Evolutionary conservation across 305 asterid genomes (phyloP).

Genomic region (Rubia occidens): DNA sequence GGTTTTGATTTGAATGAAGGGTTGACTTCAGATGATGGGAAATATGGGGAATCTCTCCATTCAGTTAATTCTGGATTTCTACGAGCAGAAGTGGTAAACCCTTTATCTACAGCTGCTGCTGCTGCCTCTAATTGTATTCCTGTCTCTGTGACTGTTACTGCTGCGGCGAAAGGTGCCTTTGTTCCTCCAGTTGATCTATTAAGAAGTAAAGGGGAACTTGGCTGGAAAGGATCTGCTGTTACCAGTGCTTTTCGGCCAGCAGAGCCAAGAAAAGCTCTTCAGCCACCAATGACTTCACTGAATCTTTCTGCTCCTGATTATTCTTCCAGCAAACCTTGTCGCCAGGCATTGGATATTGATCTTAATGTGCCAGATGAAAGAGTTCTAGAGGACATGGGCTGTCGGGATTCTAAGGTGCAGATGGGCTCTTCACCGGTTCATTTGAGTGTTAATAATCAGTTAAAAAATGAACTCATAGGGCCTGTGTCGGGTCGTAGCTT

Average conservation of each 20-base stretch:
- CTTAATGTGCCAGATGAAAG: conserved; percentile 78
- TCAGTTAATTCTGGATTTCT: conserved; percentile 23
- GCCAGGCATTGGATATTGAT: conserved; percentile 58
- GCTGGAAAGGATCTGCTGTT: conserved; percentile 96
- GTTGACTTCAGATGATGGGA: conserved; percentile 58
- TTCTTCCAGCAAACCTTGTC: conserved; percentile 38
- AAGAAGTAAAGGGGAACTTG: conserved; percentile 63
- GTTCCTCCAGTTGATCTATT: conserved; percentile 74
- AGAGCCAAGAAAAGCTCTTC: conserved; percentile 66
- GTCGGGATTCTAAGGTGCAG: conserved; percentile 35
- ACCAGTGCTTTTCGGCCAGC: conserved; percentile 97
- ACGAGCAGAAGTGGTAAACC: conserved; percentile 33
- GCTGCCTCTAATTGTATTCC: conserved; percentile 36
- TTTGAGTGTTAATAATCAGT: conserved; percentile 14
- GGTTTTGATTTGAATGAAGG: conserved; percentile 83
- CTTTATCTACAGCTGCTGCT: conserved; percentile 32
- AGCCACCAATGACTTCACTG: conserved; percentile 24
- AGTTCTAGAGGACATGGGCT: conserved; percentile 45
- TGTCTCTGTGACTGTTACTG: conserved; percentile 65
- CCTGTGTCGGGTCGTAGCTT: conserved; percentile 34
- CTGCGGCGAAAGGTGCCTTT: conserved; percentile 79
- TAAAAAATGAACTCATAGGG: conserved; percentile 24
- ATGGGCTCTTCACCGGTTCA: conserved; percentile 21
- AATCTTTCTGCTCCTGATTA: conserved; percentile 26
- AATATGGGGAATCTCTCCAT: conserved; percentile 39